A percentile compares a stretch with the other conserved stretches of the same genome.
Evolutionary conservation across 768 basidiomycete genomes (phyloP).

Genomic region (Filobasidium floriforme): DNA sequence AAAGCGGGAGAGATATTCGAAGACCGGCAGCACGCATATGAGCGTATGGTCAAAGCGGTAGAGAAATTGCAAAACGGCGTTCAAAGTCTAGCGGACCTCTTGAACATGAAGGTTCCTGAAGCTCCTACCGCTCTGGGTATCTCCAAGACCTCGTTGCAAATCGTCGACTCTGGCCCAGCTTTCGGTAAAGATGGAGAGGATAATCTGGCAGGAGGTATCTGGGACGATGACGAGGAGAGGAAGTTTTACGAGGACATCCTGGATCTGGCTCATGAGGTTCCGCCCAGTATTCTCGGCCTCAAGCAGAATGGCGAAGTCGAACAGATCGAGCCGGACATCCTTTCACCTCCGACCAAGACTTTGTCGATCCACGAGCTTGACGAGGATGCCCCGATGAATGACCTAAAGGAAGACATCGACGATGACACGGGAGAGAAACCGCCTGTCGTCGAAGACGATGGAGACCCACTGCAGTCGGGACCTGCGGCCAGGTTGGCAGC

Average conservation of each 20-base stretch:
- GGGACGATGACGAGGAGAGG: slow-evolving; percentile 96
- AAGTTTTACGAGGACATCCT: slow-evolving; percentile 87
- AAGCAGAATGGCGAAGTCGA: slow-evolving; percentile 42
- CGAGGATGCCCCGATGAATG: slow-evolving; percentile 33
- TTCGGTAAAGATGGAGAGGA: slow-evolving; percentile 55
- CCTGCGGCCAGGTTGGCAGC: slow-evolving; percentile 89
- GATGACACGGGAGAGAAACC: slow-evolving; percentile 18
- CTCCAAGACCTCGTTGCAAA: slow-evolving; percentile 42
- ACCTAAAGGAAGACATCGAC: neutral
- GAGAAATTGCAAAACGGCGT: slow-evolving; percentile 84
- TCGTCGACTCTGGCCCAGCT: slow-evolving; percentile 41
- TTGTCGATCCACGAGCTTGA: slow-evolving; percentile 8
- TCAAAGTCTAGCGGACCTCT: slow-evolving; percentile 85
- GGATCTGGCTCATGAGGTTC: slow-evolving; percentile 86
- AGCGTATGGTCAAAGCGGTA: slow-evolving; percentile 94
- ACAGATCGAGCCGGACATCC: slow-evolving; percentile 32
- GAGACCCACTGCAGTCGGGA: slow-evolving; percentile 59
- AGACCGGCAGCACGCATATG: slow-evolving; percentile 95
- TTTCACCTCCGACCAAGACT: slow-evolving; percentile 19
- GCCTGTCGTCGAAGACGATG: slow-evolving; percentile 46
- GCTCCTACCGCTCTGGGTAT: slow-evolving; percentile 67
- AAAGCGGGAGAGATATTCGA: slow-evolving; percentile 99
- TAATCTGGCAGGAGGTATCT: slow-evolving; percentile 65
- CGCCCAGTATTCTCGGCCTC: slow-evolving; percentile 74
- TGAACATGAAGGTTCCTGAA: slow-evolving; percentile 69